phyloP scores from a whole-genome alignment of 2,329 filamentous ascomycete genomes.

The Aspergillus brasiliensis region DNA sequence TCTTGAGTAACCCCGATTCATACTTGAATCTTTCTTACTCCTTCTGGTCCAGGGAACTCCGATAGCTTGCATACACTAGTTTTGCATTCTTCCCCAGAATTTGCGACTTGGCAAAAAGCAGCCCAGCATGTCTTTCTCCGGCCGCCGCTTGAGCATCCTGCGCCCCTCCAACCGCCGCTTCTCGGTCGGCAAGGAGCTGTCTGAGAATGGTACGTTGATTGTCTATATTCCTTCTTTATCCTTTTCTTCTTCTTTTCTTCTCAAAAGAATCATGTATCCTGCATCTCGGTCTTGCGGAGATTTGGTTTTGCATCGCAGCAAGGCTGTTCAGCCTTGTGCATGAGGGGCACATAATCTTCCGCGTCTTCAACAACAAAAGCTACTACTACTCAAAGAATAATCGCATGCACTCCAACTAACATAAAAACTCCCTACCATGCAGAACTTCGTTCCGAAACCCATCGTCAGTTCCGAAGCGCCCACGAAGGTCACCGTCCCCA shows the following conservation, averaged over 20 bases:
- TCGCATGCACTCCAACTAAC: constrained; percentile 3
- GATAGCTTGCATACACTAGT: not conserved
- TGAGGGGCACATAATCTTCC: not conserved
- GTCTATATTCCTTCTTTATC: not conserved
- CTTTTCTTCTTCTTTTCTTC: constrained; percentile 4
- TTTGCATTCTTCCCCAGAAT: not conserved
- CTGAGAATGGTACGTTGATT: constrained; percentile 45
- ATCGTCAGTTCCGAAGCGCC: constrained; percentile 83
- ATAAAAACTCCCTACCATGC: not conserved
- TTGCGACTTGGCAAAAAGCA: not conserved
- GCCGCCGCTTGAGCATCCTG: constrained; percentile 48
- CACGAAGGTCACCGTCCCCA: constrained; percentile 91
- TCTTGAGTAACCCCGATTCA: no score
- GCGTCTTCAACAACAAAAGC: not conserved
- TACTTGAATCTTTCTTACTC: no score
- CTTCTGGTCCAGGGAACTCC: not conserved
- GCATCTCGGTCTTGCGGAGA: not conserved
- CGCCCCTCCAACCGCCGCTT: constrained; percentile 43
- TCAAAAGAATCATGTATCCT: not conserved
- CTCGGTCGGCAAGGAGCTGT: constrained; percentile 48
- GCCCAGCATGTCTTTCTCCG: constrained; percentile 49
- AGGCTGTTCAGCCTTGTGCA: not conserved
- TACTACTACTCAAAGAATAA: no score
- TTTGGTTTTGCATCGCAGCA: not conserved
- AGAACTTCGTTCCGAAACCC: constrained; percentile 83